Base-by-base conservation (phyloP, 1,284 basidiomycete species). In the Leccinum variabile region DNA sequence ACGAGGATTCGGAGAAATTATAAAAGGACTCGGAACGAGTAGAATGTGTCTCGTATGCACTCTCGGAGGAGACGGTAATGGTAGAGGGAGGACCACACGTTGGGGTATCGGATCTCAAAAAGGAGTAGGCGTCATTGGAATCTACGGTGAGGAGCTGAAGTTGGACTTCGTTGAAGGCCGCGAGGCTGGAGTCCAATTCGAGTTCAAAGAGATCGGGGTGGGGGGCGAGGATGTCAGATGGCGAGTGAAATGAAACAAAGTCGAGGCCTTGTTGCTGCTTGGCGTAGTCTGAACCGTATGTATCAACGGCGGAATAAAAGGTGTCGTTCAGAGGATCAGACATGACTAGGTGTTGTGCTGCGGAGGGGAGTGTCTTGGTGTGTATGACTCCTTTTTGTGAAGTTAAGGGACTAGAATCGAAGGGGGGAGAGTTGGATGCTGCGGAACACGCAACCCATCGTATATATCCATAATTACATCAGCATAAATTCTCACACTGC, bases 141-240 rank as follows among this genome's bases (percentile, higher is more conserved):
- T 89, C 84, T 64, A 87, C 79, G 65, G 83, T 84, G 66, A 87
- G 77, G 66, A 87, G 80, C 71, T 86, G 84, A 61, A 91, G 79
- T 71, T 88, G 82, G 64, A 79, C 74, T 68, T 82, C 79, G 78
- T 88, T 84, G 74, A 86, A 83, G 59, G 82, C 83, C 65, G 83
- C 84, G 70, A 89, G 84, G 75, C 82, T 83, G 41, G 80, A 80
- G 78, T 92, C 91, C 72, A 92, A 83, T 76, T 92, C 91, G 59
- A 84, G 83, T 71, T 92, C 91, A 78, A 92, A 92, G 65, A 86
- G 82, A 81, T 92, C 90, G 65, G 89, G 88, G 73, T 88, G 84
- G 57, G 89, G 89, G 55, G 87, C 86, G 68, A 85, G 79, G 74
- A 90, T 80, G 78, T 89, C 87, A 67, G 83, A 80, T 67, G 85